phyloP scores from a whole-genome alignment of 1,284 basidiomycete genomes.

The Moesziomyces parantarcticus region DNA sequence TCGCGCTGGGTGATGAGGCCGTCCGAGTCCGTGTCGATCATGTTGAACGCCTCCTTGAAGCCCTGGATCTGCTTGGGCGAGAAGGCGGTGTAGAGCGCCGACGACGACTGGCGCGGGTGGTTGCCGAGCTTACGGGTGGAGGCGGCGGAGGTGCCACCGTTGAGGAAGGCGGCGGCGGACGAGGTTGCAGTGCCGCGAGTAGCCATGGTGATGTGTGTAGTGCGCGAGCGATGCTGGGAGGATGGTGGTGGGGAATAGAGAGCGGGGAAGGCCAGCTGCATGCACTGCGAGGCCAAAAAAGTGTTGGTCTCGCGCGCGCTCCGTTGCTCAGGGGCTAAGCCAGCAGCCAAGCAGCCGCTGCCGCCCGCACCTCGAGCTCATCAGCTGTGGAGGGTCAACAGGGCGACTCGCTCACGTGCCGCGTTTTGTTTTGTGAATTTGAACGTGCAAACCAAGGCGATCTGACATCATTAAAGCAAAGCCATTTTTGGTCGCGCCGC shows the following conservation, averaged over 20 bases:
- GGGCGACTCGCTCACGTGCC: no score
- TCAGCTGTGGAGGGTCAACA: no score
- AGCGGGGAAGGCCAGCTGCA: neutral
- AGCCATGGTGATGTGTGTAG: constrained; percentile 14
- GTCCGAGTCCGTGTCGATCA: constrained; percentile 68
- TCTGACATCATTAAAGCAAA: no score
- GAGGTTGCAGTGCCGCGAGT: constrained; percentile 26
- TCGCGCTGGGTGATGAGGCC: constrained; percentile 65
- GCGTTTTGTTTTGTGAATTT: no score
- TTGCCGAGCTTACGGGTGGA: constrained; percentile 27
- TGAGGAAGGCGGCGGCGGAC: constrained; percentile 44
- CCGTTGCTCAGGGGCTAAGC: no score
- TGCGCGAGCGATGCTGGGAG: neutral
- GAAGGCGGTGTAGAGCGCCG: constrained; percentile 61
- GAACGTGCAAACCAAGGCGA: no score
- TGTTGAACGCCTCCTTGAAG: constrained; percentile 69
- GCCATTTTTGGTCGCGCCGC: no score
- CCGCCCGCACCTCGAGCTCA: no score
- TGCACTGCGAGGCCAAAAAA: no score
- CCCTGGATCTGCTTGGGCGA: constrained; percentile 67
- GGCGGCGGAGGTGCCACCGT: constrained; percentile 13
- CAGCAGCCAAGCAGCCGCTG: no score
- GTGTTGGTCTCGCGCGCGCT: no score
- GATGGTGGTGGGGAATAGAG: neutral
- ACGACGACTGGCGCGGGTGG: constrained; percentile 59